These are phyloP conservation scores for Wickerhamiella lipophila DNA, from an alignment of 805 yeast species.

Conservation along the genomic window DNA sequence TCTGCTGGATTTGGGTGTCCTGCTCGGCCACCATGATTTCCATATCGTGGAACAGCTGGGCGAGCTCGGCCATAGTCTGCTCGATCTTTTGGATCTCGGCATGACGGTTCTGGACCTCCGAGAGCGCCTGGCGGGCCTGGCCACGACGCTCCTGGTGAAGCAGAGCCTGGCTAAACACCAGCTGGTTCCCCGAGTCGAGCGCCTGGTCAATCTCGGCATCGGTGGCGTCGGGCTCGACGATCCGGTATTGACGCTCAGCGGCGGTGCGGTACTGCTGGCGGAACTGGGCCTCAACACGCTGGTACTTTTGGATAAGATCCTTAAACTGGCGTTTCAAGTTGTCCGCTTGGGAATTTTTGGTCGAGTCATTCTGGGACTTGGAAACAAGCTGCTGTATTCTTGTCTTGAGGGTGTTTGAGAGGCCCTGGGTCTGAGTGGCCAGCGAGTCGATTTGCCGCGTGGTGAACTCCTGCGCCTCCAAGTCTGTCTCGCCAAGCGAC, in stretches of 20 bases:
- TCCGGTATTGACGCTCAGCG: slow-evolving; percentile 85
- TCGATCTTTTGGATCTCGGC: slow-evolving; percentile 89
- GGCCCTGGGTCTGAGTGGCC: slow-evolving; percentile 62
- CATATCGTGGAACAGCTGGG: slow-evolving; percentile 90
- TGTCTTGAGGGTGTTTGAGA: slow-evolving; percentile 61
- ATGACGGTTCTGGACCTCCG: slow-evolving; percentile 93
- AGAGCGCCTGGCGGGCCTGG: slow-evolving; percentile 87
- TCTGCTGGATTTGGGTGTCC: slow-evolving; percentile 71
- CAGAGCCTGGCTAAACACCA: slow-evolving; percentile 82
- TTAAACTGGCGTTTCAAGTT: slow-evolving; percentile 74
- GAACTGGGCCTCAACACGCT: slow-evolving; percentile 75
- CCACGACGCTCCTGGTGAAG: slow-evolving; percentile 31
- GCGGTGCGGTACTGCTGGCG: slow-evolving; percentile 72
- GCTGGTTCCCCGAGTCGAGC: slow-evolving; percentile 67
- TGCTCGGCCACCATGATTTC: slow-evolving; percentile 93
- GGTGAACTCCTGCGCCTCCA: slow-evolving; percentile 52
- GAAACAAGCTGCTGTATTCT: slow-evolving; percentile 69
- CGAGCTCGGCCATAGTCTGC: slow-evolving; percentile 88
- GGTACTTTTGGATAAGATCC: slow-evolving; percentile 73
- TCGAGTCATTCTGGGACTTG: slow-evolving; percentile 40
- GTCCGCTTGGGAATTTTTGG: slow-evolving; percentile 84
- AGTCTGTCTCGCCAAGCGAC: slow-evolving; percentile 59
- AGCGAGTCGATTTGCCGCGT: slow-evolving; percentile 67
- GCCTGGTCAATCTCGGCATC: slow-evolving; percentile 75
- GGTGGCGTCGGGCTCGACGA: slow-evolving; percentile 42